Percentiles rank a stretch among this genome's conserved stretches.
These are phyloP conservation scores for Margaritispora aquatica DNA, from an alignment of 495 filamentous ascomycete genomes.

Conservation along the genomic window DNA sequence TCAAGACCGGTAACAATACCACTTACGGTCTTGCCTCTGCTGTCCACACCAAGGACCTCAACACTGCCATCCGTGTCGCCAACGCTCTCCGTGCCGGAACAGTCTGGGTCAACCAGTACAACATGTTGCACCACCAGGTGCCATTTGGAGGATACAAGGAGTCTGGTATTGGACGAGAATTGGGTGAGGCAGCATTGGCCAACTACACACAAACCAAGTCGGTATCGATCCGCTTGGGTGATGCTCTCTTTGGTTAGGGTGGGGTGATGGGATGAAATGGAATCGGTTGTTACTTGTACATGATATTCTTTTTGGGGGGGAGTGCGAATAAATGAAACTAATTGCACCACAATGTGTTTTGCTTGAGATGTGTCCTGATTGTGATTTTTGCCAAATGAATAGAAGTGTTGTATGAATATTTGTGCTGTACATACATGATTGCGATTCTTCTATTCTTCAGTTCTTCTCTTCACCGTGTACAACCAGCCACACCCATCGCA, in stretches of 20 bases:
- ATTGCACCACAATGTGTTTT: neutral
- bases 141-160: conserved; percentile 95
- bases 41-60: conserved; percentile 88
- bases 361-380: too few species aligned
- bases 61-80: conserved; percentile 84
- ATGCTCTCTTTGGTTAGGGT: conserved; percentile 31
- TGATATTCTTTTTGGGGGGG: conserved; percentile 7
- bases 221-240: conserved; percentile 46
- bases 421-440: neutral
- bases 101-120: conserved; percentile 94
- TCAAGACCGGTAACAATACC: conserved; percentile 75
- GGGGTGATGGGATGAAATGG: neutral
- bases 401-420: too few species aligned
- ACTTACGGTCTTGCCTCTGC: conserved; percentile 85
- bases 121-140: conserved; percentile 71
- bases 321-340: neutral
- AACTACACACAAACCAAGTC: conserved; percentile 83
- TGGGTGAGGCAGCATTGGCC: conserved; percentile 85
- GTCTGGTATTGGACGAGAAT: conserved; percentile 87
- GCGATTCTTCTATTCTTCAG: too few species aligned
- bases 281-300: conserved; percentile 15
- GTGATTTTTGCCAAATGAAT: too few species aligned
- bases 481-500: neutral
- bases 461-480: too few species aligned
- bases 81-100: conserved; percentile 82